Evolutionary conservation across 768 basidiomycete genomes (phyloP).

Genomic region (Termitomyces sp.): DNA sequence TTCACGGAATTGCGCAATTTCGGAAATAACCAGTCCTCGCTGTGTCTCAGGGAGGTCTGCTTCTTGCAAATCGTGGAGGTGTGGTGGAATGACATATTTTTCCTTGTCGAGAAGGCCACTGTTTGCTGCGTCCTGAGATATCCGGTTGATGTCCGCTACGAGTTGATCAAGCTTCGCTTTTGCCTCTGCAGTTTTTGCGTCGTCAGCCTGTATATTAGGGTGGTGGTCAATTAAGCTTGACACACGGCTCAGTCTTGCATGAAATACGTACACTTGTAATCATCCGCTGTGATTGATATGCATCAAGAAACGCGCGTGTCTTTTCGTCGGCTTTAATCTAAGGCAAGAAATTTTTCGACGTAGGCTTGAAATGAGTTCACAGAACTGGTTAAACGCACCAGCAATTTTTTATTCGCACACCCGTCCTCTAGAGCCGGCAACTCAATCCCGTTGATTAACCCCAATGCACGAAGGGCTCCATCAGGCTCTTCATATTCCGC

Average conservation of each 20-base stretch:
- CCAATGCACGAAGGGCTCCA: conserved; percentile 70
- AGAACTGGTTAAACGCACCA: conserved; percentile 53
- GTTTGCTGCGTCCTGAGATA: conserved; percentile 72
- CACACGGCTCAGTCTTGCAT: background rate
- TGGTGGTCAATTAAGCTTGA: background rate
- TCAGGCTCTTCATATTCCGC: conserved; percentile 95
- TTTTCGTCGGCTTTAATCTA: conserved; percentile 97
- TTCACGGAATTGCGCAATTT: conserved; percentile 96
- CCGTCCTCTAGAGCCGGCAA: conserved; percentile 50
- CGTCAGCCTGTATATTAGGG: conserved; percentile 54
- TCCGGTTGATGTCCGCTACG: conserved; percentile 66
- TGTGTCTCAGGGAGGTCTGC: conserved; percentile 94
- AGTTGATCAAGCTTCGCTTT: conserved; percentile 62
- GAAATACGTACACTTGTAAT: conserved; percentile 65
- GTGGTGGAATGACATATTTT: conserved; percentile 90
- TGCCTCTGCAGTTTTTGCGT: conserved; percentile 57
- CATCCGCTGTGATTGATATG: conserved; percentile 77
- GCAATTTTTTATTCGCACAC: conserved; percentile 48
- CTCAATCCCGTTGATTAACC: conserved; percentile 47
- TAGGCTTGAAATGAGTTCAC: conserved; percentile 42
- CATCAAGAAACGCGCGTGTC: conserved; percentile 83
- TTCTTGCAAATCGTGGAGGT: conserved; percentile 94
- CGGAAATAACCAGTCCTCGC: conserved; percentile 90
- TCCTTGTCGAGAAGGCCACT: conserved; percentile 77
- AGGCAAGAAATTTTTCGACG: conserved; percentile 21